Percentiles rank a stretch among this genome's conserved stretches.
These are phyloP conservation scores for Talaromyces ruber DNA, from an alignment of 495 filamentous ascomycete species.

Conservation along the genomic window DNA sequence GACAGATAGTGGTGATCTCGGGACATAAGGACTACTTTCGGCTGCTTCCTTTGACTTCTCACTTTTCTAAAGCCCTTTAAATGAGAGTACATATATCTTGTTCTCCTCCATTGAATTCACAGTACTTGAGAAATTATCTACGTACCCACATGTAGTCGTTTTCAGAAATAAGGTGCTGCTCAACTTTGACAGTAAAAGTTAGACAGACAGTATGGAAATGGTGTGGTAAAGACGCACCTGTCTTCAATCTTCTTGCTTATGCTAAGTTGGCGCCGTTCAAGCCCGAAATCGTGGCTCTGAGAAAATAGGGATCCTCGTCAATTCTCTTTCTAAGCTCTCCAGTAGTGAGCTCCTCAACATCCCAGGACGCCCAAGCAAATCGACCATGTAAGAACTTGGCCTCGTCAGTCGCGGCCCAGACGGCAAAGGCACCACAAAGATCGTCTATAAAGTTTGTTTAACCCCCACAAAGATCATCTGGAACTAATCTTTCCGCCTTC, in stretches of 20 bases:
- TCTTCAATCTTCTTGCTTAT: not conserved
- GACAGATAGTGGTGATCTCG: no score
- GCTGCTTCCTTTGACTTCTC: no score
- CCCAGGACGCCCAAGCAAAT: constrained; percentile 42
- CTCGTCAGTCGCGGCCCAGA: constrained; percentile 40
- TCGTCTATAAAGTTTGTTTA: constrained; percentile 13
- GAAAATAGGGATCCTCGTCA: constrained; percentile 19
- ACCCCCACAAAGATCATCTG: not conserved
- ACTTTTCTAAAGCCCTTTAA: no score
- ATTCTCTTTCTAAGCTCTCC: constrained; percentile 24
- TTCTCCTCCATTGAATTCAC: no score
- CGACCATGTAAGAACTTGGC: constrained; percentile 41
- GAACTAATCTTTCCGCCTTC: not conserved
- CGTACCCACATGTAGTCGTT: no score
- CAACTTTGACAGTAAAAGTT: not conserved
- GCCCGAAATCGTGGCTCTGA: constrained; percentile 7
- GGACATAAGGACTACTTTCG: no score
- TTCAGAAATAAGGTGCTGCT: no score
- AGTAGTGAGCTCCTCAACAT: constrained; percentile 33
- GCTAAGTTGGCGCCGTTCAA: not conserved
- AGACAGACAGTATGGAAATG: not conserved
- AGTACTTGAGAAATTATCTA: no score
- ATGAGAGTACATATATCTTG: no score
- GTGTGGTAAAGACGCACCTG: not conserved
- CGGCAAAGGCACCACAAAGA: constrained; percentile 36